Conservation (phyloP, 192 early-diverging fungal species). For the Rhizophlyctis rosea region DNA sequence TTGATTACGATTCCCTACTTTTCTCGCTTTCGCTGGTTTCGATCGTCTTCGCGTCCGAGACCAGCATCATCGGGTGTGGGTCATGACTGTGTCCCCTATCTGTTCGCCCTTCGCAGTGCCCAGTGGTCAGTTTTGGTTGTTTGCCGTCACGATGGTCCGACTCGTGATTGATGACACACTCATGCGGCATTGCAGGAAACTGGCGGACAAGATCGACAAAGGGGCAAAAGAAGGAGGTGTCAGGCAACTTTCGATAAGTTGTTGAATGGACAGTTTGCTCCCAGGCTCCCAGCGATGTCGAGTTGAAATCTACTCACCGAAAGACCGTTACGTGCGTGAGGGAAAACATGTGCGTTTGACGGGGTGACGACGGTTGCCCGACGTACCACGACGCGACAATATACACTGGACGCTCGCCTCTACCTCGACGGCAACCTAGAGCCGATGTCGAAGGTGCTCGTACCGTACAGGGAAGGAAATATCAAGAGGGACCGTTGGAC, state of each 20-base stretch:
- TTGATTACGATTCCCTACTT: slow-evolving; percentile 59
- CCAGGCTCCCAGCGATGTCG: slow-evolving; percentile 70
- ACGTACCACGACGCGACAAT: too few species aligned
- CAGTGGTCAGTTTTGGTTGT: slow-evolving; percentile 63
- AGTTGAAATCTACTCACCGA: slow-evolving; percentile 82
- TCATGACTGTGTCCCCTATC: slow-evolving; percentile 88
- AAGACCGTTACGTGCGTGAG: slow-evolving; percentile 89
- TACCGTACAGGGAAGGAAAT: too few species aligned
- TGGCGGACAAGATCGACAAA: slow-evolving; percentile 71
- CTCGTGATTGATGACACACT: too few species aligned
- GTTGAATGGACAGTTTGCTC: slow-evolving; percentile 83
- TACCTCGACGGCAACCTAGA: too few species aligned
- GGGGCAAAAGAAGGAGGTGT: slow-evolving; percentile 61
- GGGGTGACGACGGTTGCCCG: too few species aligned
- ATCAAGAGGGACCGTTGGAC: too few species aligned
- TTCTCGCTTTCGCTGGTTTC: slow-evolving; percentile 72
- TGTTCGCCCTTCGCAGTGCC: slow-evolving; percentile 59
- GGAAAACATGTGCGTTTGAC: too few species aligned
- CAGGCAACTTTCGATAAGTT: slow-evolving; percentile 74
- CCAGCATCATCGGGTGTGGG: slow-evolving; percentile 82
- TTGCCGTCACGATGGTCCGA: too few species aligned
- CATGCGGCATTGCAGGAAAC: slow-evolving; percentile 36
- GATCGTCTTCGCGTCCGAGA: slow-evolving; percentile 72
- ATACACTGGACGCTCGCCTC: too few species aligned
- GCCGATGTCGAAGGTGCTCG: too few species aligned